phyloP scores from a whole-genome alignment of 23 red algal species.

The Pyropia yezoensis region DNA sequence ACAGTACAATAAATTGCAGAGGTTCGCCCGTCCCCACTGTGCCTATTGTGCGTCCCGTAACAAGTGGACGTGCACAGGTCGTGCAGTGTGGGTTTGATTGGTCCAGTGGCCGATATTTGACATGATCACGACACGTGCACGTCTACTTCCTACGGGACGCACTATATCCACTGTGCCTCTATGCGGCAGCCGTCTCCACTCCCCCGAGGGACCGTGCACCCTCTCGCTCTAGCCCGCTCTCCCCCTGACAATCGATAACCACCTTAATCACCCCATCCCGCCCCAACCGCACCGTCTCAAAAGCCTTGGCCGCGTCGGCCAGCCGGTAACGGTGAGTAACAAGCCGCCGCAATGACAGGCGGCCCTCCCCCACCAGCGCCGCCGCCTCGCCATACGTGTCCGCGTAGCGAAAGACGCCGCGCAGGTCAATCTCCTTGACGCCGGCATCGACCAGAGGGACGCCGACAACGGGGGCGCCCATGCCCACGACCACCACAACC shows the following conservation, averaged over 20 bases:
- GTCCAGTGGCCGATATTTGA: too few relatives aligned
- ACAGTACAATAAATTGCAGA: too few relatives aligned
- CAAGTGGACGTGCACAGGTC: too few relatives aligned
- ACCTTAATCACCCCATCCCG: slow-evolving; percentile 64
- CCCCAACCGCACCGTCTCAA: slow-evolving; percentile 37
- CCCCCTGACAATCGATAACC: slow-evolving; percentile 51
- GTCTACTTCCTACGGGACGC: too few relatives aligned
- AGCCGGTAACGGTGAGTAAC: slow-evolving; percentile 75
- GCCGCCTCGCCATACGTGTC: slow-evolving; percentile 64
- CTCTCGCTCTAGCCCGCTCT: too few relatives aligned
- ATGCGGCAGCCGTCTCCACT: too few relatives aligned
- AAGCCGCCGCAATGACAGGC: slow-evolving; percentile 35
- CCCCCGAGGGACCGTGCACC: too few relatives aligned
- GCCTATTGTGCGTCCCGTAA: too few relatives aligned
- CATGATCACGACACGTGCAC: too few relatives aligned
- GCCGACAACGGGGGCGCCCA: slow-evolving; percentile 41
- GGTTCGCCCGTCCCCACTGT: too few relatives aligned
- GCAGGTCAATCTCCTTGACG: slow-evolving; percentile 53
- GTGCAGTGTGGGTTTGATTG: too few relatives aligned
- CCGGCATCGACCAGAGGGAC: slow-evolving; percentile 60
- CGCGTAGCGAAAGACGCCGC: slow-evolving; percentile 73
- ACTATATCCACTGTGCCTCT: too few relatives aligned
- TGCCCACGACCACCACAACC: slow-evolving; percentile 56
- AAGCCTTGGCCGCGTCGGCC: slow-evolving; percentile 49
- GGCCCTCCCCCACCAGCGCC: slow-evolving; percentile 29